phyloP scores from a whole-genome alignment of 768 basidiomycete species.

The Galerina sulciceps region DNA sequence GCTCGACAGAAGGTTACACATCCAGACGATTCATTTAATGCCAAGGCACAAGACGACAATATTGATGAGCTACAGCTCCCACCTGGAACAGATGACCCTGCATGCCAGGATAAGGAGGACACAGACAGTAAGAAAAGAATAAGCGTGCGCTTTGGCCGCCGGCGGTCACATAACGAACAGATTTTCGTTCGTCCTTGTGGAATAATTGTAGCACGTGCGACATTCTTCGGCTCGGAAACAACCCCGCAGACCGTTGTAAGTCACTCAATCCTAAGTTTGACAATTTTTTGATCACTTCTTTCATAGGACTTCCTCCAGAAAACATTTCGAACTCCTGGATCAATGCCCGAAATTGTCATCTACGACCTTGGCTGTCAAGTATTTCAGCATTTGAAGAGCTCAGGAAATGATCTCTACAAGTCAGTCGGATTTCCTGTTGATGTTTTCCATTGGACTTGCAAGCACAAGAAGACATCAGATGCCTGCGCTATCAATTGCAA shows the following conservation, averaged over 20 bases:
- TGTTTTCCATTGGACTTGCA: constrained; percentile 33
- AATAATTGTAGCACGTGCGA: constrained; percentile 8
- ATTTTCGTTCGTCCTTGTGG: constrained; percentile 9
- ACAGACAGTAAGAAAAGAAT: not conserved
- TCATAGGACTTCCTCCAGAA: constrained; percentile 2
- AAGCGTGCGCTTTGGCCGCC: not conserved
- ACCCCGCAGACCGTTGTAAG: not conserved
- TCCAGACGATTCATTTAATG: not conserved
- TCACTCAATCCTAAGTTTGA: not conserved
- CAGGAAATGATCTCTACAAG: constrained; percentile 19
- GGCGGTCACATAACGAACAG: constrained; percentile 13
- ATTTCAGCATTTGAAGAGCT: constrained; percentile 13
- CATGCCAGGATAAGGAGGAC: not conserved
- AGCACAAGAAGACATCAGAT: constrained; percentile 8
- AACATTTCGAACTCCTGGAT: constrained; percentile 12
- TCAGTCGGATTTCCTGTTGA: constrained; percentile 33
- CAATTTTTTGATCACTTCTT: not conserved
- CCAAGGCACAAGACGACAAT: not conserved
- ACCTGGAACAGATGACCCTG: not conserved
- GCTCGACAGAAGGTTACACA: not conserved
- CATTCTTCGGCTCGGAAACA: constrained; percentile 1
- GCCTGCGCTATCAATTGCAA: constrained; percentile 22
- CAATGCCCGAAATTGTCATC: constrained; percentile 25
- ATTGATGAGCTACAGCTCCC: not conserved
- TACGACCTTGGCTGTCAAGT: constrained; percentile 31